Percentiles rank a stretch among this genome's conserved stretches.
phyloP scores from a whole-genome alignment of 140 eudicot genomes.

The Eryngium alpinum region DNA sequence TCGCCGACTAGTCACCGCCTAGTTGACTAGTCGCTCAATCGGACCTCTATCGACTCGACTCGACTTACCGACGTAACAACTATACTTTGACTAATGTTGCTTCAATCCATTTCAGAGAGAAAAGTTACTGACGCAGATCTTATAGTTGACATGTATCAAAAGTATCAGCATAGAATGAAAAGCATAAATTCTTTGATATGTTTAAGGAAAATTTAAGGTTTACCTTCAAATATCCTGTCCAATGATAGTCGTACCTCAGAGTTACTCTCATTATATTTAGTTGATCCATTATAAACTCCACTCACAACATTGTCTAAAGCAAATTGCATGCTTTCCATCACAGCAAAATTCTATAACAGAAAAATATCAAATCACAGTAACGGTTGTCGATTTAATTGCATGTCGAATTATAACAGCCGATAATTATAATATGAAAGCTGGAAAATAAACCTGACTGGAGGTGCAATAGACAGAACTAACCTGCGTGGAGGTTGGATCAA shows the following conservation, averaged over 20 bases:
- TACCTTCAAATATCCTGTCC: conserved; percentile 80
- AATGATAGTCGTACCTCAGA: conserved; percentile 56
- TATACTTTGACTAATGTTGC: conserved; percentile 72
- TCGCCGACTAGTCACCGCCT: too few species aligned
- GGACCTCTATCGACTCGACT: too few species aligned
- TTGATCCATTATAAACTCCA: conserved; percentile 66
- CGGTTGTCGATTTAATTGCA: not conserved
- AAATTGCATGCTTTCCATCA: conserved; percentile 79
- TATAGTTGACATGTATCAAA: conserved; percentile 29
- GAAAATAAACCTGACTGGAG: not conserved
- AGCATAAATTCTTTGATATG: conserved; percentile 15
- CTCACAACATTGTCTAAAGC: conserved; percentile 66
- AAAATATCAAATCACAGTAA: conserved; percentile 5
- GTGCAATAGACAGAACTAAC: conserved; percentile 30
- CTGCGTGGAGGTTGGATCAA: conserved; percentile 52
- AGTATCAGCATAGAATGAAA: conserved; percentile 24
- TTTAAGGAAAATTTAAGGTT: not conserved
- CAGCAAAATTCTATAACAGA: conserved; percentile 55
- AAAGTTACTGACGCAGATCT: conserved; percentile 88
- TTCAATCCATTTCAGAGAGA: conserved; percentile 83
- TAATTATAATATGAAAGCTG: not conserved
- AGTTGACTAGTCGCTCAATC: too few species aligned
- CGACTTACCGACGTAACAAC: too few species aligned
- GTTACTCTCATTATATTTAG: conserved; percentile 36
- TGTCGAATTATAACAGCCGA: too few species aligned